These are phyloP conservation scores for Rosa chinensis DNA, from an alignment of 306 rosid species.

Conservation along the genomic window DNA sequence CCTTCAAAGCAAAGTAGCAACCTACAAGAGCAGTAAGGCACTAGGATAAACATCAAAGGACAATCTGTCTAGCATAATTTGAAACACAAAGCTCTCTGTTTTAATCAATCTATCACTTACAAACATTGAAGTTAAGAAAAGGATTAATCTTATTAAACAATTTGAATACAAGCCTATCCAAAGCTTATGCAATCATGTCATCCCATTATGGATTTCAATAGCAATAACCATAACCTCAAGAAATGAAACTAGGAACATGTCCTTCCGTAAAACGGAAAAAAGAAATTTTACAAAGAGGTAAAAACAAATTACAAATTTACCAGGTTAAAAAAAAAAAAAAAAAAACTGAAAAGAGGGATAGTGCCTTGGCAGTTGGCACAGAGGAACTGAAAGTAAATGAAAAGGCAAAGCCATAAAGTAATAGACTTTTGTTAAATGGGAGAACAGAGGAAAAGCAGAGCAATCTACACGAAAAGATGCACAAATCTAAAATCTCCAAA, in stretches of 20 bases:
- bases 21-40: constrained; percentile 39
- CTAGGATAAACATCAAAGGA: neutral
- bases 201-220: neutral
- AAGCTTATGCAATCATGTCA: neutral
- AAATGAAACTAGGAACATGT: neutral
- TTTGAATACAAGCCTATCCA: neutral
- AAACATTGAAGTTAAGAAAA: neutral
- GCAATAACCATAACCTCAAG: neutral
- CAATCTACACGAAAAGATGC: neutral
- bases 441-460: constrained; percentile 27
- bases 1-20: constrained; percentile 88
- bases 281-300: neutral
- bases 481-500: neutral
- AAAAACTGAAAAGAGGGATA: neutral
- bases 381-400: neutral
- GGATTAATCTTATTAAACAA: neutral
- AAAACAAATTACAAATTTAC: neutral
- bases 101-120: neutral
- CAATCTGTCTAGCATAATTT: neutral
- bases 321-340: no score
- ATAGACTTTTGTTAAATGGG: neutral
- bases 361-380: constrained; percentile 5
- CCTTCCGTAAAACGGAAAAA: neutral
- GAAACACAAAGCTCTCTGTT: neutral
- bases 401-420: neutral